phyloP scores from a whole-genome alignment of 2,329 filamentous ascomycete genomes.

The Aspergillus jensenii region DNA sequence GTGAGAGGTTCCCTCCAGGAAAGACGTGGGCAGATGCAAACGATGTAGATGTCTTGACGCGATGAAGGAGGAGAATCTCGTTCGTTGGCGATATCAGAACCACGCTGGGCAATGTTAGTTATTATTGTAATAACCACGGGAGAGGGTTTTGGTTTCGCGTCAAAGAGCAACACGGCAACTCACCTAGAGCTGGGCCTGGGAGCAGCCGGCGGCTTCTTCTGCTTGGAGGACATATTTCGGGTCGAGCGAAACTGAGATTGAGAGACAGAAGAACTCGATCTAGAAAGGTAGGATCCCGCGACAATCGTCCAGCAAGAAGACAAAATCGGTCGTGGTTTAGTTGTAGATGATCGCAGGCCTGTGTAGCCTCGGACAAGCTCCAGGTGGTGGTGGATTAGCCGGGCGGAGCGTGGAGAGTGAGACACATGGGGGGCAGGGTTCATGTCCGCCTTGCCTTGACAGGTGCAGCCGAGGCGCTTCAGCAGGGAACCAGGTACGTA shows the following conservation, averaged over 20 bases:
- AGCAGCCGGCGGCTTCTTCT: constrained; percentile 42
- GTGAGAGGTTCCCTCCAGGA: constrained; percentile 76
- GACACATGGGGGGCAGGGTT: constrained; percentile 6
- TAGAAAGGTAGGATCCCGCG: background rate
- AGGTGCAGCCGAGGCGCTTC: constrained; percentile 8
- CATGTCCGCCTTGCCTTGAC: constrained; percentile 8
- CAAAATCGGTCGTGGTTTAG: background rate
- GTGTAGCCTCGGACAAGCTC: constrained; percentile 11
- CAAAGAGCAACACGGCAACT: constrained; percentile 1
- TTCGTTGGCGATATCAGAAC: constrained; percentile 83
- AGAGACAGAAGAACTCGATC: constrained; percentile 16
- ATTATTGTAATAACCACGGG: too few species aligned
- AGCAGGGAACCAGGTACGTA: background rate
- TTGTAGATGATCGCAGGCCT: constrained; percentile 5
- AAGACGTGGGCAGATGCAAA: constrained; percentile 96
- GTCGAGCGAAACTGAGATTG: constrained; percentile 2
- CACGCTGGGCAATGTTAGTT: constrained; percentile 55
- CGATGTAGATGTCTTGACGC: constrained; percentile 76
- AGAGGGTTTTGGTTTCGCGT: background rate
- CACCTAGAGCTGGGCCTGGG: constrained; percentile 67
- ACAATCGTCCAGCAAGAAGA: background rate
- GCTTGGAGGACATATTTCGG: constrained; percentile 22
- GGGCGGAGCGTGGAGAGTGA: background rate
- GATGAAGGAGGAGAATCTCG: constrained; percentile 82
- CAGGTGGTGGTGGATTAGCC: constrained; percentile 12